These are phyloP conservation scores for Actinomortierella ambigua DNA, from an alignment of 371 early-diverging fungal species.

Conservation along the genomic window DNA sequence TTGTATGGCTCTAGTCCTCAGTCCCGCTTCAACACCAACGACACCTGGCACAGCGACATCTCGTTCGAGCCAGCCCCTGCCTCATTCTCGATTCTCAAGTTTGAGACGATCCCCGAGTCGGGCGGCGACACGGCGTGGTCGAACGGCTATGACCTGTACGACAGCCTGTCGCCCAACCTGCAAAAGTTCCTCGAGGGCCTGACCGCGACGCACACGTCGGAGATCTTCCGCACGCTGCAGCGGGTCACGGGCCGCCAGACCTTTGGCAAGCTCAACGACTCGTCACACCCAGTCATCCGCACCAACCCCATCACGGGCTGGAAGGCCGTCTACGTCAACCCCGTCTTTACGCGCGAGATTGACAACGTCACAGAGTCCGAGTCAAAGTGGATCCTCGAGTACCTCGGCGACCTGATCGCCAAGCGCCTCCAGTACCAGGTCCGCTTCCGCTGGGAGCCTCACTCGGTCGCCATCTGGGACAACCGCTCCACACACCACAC, in stretches of 20 bases:
- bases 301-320: conserved; percentile 76
- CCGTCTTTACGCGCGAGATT: conserved; percentile 65
- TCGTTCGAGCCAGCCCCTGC: conserved; percentile 64
- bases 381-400: conserved; percentile 59
- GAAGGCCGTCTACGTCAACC: conserved; percentile 69
- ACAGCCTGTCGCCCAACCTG: conserved; percentile 58
- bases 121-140: conserved; percentile 72
- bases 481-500: conserved; percentile 61
- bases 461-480: conserved; percentile 74
- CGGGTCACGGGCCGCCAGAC: conserved; percentile 45
- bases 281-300: conserved; percentile 63
- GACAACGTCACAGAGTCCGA: conserved; percentile 58
- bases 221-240: conserved; percentile 51
- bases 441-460: conserved; percentile 64
- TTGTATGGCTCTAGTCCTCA: conserved; percentile 11
- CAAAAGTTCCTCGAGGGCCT: conserved; percentile 63
- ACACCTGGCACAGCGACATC: conserved; percentile 64
- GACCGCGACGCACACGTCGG: conserved; percentile 64
- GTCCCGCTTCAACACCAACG: conserved; percentile 45
- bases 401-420: conserved; percentile 54
- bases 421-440: conserved; percentile 65
- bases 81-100: conserved; percentile 58
- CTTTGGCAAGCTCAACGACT: conserved; percentile 52
- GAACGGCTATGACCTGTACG: conserved; percentile 64
- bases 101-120: conserved; percentile 55